A percentile compares a stretch with the other conserved stretches of the same genome.
Evolutionary conservation across 495 filamentous ascomycete species (phyloP).

Genomic region (Elasticomyces elasticus): DNA sequence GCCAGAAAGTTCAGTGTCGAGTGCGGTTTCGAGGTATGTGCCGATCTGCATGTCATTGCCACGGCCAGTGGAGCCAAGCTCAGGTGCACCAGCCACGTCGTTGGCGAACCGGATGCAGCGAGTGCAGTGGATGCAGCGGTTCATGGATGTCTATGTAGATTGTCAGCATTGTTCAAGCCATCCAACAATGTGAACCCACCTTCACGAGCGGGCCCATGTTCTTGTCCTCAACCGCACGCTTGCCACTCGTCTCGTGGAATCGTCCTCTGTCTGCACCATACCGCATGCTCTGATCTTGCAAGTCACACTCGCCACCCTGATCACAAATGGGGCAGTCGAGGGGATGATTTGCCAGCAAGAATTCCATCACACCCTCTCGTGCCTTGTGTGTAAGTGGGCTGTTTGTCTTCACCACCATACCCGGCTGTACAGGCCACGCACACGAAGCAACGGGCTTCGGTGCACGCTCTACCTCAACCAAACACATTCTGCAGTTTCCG

Average conservation of each 20-base stretch:
- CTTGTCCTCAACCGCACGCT: constrained; percentile 97
- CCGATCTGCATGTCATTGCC: constrained; percentile 97
- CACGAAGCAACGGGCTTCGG: constrained; percentile 97
- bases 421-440: constrained; percentile 95
- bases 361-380: constrained; percentile 97
- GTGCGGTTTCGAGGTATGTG: constrained; percentile 84
- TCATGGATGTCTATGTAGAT: constrained; percentile 75
- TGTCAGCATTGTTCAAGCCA: neutral
- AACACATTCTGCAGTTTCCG: constrained; percentile 98
- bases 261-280: constrained; percentile 93
- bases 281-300: constrained; percentile 98
- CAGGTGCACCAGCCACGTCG: constrained; percentile 89
- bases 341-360: constrained; percentile 91
- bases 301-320: constrained; percentile 96
- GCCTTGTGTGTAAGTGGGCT: constrained; percentile 94
- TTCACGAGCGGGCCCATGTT: constrained; percentile 98
- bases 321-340: constrained; percentile 96
- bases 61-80: constrained; percentile 85
- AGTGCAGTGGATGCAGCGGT: constrained; percentile 97
- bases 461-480: constrained; percentile 91
- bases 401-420: constrained; percentile 98
- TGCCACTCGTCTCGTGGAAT: constrained; percentile 89
- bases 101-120: constrained; percentile 96
- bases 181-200: constrained; percentile 19
- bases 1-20: constrained; percentile 87